phyloP scores from a whole-genome alignment of 441 rosid genomes.

The Eutrema salsugineum region DNA sequence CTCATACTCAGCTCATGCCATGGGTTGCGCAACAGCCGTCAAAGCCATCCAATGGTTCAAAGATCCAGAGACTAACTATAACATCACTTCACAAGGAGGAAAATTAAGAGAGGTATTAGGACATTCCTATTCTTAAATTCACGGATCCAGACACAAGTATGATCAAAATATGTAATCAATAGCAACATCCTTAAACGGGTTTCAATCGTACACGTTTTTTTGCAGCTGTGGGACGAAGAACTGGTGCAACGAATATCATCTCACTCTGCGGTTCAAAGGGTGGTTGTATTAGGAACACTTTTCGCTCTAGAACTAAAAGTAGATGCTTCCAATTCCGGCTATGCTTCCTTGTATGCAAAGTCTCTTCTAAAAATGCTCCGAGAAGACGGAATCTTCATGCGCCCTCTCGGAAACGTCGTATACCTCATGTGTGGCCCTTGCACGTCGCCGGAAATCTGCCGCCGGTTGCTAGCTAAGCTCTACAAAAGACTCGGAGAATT shows the following conservation, averaged over 20 bases:
- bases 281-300: conserved; percentile 79
- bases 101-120: conserved; percentile 67
- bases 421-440: conserved; percentile 93
- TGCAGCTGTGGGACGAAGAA: conserved; percentile 84
- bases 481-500: conserved; percentile 43
- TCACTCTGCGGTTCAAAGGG: conserved; percentile 75
- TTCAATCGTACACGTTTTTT: neutral
- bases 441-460: conserved; percentile 65
- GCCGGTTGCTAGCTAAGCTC: conserved; percentile 54
- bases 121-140: neutral
- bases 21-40: conserved; percentile 89
- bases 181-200: neutral
- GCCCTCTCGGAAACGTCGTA: conserved; percentile 89
- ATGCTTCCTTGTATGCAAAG: conserved; percentile 61
- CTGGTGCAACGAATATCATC: conserved; percentile 60
- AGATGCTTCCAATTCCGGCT: conserved; percentile 67
- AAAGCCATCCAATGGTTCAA: conserved; percentile 87
- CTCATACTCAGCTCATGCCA: conserved; percentile 92
- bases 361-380: conserved; percentile 67
- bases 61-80: conserved; percentile 70
- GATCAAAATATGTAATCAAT: neutral
- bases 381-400: conserved; percentile 70
- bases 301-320: conserved; percentile 75
- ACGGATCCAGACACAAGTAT: neutral
- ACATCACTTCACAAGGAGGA: conserved; percentile 47